Percentiles rank a stretch among this genome's conserved stretches.
These are phyloP conservation scores for Sporothrix globosa DNA, from an alignment of 2,329 filamentous ascomycete genomes.

Conservation along the genomic window DNA sequence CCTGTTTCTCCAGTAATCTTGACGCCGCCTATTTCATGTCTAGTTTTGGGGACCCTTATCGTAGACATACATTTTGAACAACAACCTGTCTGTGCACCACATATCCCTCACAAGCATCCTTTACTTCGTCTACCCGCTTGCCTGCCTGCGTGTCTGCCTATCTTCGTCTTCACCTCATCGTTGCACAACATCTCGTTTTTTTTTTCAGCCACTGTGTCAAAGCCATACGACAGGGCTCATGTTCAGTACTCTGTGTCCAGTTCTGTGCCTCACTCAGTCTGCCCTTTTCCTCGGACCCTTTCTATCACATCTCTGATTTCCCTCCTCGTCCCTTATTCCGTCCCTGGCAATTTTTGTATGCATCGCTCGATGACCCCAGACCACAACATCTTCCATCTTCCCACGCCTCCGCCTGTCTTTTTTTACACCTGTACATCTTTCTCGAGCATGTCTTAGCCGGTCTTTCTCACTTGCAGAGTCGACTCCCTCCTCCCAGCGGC, in stretches of 20 bases:
- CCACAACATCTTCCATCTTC: not conserved
- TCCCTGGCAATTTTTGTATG: not conserved
- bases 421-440: not conserved
- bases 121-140: no score
- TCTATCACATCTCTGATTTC: conserved; percentile 24
- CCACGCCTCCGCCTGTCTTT: not conserved
- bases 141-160: not conserved
- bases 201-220: conserved; percentile 21
- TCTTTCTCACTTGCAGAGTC: not conserved
- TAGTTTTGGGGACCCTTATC: not conserved
- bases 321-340: not conserved
- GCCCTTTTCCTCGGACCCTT: not conserved
- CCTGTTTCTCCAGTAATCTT: not conserved
- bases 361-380: not conserved
- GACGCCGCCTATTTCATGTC: not conserved
- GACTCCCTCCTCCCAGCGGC: not conserved
- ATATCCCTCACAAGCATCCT: not conserved
- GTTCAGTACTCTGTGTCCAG: not conserved
- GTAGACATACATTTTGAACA: not conserved
- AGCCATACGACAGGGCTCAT: conserved; percentile 1
- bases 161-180: not conserved
- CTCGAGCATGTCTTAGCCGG: conserved; percentile 7
- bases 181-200: conserved; percentile 21
- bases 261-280: not conserved
- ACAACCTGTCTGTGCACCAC: not conserved